A percentile compares a stretch with the other conserved stretches of the same genome.
These are phyloP conservation scores for Lachancea sp. DNA, from an alignment of 805 yeast species.

Conservation along the genomic window DNA sequence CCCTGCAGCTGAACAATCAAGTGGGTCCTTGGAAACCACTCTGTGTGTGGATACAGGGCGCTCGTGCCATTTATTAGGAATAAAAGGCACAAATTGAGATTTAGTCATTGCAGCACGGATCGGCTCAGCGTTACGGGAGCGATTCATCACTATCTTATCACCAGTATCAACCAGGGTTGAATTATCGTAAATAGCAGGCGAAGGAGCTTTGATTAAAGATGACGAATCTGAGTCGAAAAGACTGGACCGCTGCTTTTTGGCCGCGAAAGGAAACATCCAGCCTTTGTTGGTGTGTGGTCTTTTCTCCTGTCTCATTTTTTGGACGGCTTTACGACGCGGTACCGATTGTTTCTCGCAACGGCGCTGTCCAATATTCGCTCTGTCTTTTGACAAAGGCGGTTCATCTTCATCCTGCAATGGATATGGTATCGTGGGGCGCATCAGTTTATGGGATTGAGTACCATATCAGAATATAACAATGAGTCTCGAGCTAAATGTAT, in stretches of 20 bases:
- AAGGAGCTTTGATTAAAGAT: no score
- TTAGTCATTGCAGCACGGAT: background rate
- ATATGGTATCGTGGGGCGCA: constrained; percentile 8
- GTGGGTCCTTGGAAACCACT: background rate
- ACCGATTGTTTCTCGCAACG: background rate
- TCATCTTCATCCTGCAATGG: constrained; percentile 9
- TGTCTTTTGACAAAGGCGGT: background rate
- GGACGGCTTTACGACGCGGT: background rate
- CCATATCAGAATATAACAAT: no score
- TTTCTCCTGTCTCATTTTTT: background rate
- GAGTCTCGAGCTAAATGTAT: no score
- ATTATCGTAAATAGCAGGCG: background rate
- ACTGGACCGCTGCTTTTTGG: background rate
- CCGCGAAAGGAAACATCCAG: background rate
- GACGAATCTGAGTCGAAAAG: background rate
- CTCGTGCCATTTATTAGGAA: background rate
- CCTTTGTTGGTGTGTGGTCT: background rate
- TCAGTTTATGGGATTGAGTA: background rate
- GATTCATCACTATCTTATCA: background rate
- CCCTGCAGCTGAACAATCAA: background rate
- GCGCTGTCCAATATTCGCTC: background rate
- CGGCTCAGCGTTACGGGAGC: background rate
- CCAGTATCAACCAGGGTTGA: constrained; percentile 2
- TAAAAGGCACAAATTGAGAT: background rate
- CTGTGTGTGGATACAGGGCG: background rate